These are phyloP conservation scores for Aspergillus phoenicis DNA, from an alignment of 2,329 filamentous ascomycete genomes.

Conservation along the genomic window DNA sequence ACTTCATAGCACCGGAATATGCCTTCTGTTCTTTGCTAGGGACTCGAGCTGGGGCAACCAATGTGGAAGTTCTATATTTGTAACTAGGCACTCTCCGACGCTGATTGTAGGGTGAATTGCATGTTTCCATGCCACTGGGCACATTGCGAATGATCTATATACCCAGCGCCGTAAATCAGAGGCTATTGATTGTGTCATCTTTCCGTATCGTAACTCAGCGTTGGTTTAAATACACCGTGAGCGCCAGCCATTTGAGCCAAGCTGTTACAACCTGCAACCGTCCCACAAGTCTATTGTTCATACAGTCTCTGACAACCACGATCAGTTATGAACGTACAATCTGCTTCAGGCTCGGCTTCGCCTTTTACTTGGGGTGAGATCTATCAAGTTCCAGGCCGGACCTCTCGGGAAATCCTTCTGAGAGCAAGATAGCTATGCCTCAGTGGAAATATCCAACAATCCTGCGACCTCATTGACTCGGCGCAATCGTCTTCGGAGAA, in stretches of 20 bases:
- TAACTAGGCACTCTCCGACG: not conserved
- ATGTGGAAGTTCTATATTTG: not conserved
- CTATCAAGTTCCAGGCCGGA: not conserved
- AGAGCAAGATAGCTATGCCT: not conserved
- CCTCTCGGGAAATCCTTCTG: not conserved
- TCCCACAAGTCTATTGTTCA: not conserved
- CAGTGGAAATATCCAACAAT: constrained; percentile 10
- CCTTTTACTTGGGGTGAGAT: not conserved
- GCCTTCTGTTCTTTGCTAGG: not conserved
- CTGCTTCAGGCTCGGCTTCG: not conserved
- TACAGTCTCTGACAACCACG: no score
- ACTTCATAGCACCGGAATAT: not conserved
- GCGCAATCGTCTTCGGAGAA: not conserved
- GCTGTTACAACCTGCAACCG: not conserved
- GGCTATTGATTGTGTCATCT: not conserved
- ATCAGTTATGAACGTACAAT: no score
- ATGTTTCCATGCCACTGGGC: not conserved
- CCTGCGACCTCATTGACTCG: constrained; percentile 12
- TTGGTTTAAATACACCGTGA: not conserved
- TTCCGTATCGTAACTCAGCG: not conserved
- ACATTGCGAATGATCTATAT: not conserved
- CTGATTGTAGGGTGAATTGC: not conserved
- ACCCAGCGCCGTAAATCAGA: not conserved
- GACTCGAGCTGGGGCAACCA: not conserved
- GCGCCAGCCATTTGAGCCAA: not conserved